Conservation (phyloP, 805 yeast species). For the Priceomyces castillae region DNA sequence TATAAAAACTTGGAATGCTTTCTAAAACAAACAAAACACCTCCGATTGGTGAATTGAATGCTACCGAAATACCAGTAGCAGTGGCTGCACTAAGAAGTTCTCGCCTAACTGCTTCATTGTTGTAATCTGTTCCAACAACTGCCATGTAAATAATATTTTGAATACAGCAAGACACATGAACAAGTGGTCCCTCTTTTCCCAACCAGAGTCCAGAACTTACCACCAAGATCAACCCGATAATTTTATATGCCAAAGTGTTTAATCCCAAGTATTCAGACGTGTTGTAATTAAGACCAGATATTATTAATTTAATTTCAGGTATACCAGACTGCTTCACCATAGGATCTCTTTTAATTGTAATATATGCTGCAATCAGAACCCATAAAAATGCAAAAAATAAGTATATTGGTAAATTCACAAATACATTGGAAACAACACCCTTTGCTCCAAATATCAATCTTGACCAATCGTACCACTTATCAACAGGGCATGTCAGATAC, state of each 20-base stretch:
- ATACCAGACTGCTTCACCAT: conserved; percentile 56
- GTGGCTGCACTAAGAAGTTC: conserved; percentile 72
- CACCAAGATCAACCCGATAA: conserved; percentile 57
- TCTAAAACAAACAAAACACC: conserved; percentile 81
- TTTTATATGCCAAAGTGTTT: conserved; percentile 53
- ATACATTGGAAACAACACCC: conserved; percentile 14
- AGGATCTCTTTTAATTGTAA: conserved; percentile 25
- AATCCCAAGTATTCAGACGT: conserved; percentile 48
- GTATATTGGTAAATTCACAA: conserved; percentile 38
- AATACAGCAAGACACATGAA: conserved; percentile 70
- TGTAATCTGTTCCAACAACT: conserved; percentile 31
- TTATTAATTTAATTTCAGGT: conserved; percentile 65
- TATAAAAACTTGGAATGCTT: conserved; percentile 60
- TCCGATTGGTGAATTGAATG: conserved; percentile 85
- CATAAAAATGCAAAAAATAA: conserved; percentile 23
- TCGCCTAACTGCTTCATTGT: conserved; percentile 61
- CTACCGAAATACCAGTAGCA: conserved; percentile 82
- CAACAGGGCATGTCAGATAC: conserved; percentile 41
- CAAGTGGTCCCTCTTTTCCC: conserved; percentile 86
- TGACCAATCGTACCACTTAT: conserved; percentile 41
- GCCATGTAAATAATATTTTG: conserved; percentile 30
- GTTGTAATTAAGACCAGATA: conserved; percentile 59
- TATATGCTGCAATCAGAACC: conserved; percentile 27
- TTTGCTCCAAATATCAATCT: conserved; percentile 23
- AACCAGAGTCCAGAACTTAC: conserved; percentile 79